phyloP scores from a whole-genome alignment of 73 alveolate genomes.

The Uronychia binucleata region DNA sequence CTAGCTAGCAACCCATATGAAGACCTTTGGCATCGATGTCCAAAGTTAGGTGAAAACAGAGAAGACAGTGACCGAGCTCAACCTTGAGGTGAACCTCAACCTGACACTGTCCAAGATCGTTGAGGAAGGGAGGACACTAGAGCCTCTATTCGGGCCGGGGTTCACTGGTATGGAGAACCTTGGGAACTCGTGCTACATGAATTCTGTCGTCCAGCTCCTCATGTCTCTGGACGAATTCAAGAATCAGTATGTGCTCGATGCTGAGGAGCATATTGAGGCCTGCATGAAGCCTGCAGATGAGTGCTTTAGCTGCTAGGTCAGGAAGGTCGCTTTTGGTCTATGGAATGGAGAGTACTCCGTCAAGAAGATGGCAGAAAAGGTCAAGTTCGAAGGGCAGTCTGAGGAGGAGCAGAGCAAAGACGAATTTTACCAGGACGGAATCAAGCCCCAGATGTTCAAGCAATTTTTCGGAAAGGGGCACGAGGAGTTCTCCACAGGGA shows the following conservation, averaged over 20 bases:
- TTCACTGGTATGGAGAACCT: slow-evolving; percentile 98
- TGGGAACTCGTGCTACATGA: slow-evolving; percentile 99
- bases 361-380: slow-evolving; percentile 80
- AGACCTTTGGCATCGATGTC: slow-evolving; percentile 91
- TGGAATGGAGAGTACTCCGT: slow-evolving; percentile 92
- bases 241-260: slow-evolving; percentile 69
- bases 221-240: slow-evolving; percentile 93
- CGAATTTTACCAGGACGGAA: slow-evolving; percentile 95
- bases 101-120: slow-evolving; percentile 91
- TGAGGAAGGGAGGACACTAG: slow-evolving; percentile 96
- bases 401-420: slow-evolving; percentile 82
- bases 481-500: slow-evolving; percentile 92
- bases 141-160: slow-evolving; percentile 98
- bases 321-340: slow-evolving; percentile 93
- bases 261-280: slow-evolving; percentile 81
- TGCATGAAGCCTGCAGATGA: slow-evolving; percentile 85
- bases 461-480: slow-evolving; percentile 97
- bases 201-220: slow-evolving; percentile 93
- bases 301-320: slow-evolving; percentile 89
- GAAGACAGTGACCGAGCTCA: slow-evolving; percentile 97
- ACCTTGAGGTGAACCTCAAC: slow-evolving; percentile 89
- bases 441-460: slow-evolving; percentile 94
- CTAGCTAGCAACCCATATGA: slow-evolving; percentile 81
- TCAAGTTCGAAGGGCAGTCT: slow-evolving; percentile 63
- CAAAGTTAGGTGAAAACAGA: slow-evolving; percentile 96